These are phyloP conservation scores for Aspergillus unguis DNA, from an alignment of 2,329 filamentous ascomycete species.

Conservation along the genomic window DNA sequence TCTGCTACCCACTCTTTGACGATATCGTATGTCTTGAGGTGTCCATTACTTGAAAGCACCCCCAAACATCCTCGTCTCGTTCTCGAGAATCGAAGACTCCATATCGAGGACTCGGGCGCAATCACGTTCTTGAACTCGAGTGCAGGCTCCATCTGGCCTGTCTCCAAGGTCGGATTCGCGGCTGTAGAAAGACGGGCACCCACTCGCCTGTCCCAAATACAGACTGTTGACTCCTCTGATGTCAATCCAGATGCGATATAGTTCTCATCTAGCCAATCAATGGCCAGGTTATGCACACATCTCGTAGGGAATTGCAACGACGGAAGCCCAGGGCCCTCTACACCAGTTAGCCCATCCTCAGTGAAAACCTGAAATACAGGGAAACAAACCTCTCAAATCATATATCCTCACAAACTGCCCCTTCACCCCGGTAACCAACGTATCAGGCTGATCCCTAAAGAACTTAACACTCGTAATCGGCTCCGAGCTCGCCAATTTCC, in stretches of 20 bases:
- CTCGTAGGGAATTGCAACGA: slow-evolving; percentile 53
- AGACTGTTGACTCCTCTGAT: slow-evolving; percentile 56
- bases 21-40: slow-evolving; percentile 56
- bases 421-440: slow-evolving; percentile 60
- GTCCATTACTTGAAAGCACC: slow-evolving; percentile 57
- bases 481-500: slow-evolving; percentile 60
- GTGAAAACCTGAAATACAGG: slow-evolving; percentile 4
- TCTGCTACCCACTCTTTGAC: slow-evolving; percentile 49
- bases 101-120: slow-evolving; percentile 53
- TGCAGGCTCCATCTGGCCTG: slow-evolving; percentile 47
- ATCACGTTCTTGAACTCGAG: slow-evolving; percentile 58
- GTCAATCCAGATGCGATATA: slow-evolving; percentile 60
- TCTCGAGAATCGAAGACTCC: slow-evolving; percentile 61
- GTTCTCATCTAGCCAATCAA: slow-evolving; percentile 63
- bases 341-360: slow-evolving; percentile 2
- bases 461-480: slow-evolving; percentile 64
- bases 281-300: slow-evolving; percentile 62
- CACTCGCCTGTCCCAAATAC: slow-evolving; percentile 60
- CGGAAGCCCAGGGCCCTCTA: slow-evolving; percentile 38
- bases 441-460: slow-evolving; percentile 58
- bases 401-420: slow-evolving; percentile 60
- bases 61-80: slow-evolving; percentile 57
- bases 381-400: slow-evolving; percentile 54
- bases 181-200: slow-evolving; percentile 38
- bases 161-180: slow-evolving; percentile 29